These are phyloP conservation scores for Trichoderma gamsii DNA, from an alignment of 495 filamentous ascomycete species.

Conservation along the genomic window DNA sequence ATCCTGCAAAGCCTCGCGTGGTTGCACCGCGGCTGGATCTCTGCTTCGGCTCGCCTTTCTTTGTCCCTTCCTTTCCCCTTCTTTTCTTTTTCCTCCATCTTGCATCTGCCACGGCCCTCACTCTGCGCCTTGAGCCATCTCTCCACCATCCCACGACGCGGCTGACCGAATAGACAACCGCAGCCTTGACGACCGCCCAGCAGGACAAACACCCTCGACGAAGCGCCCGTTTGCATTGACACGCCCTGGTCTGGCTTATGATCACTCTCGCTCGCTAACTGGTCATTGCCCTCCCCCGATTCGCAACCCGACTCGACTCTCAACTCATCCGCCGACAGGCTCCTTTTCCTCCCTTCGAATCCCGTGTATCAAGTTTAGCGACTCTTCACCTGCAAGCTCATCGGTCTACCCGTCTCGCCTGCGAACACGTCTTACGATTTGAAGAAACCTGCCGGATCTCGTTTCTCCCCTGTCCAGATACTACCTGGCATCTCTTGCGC, in stretches of 20 bases:
- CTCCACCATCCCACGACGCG: not conserved
- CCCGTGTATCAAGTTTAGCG: not conserved
- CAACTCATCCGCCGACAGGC: not conserved
- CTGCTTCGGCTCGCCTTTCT: not conserved
- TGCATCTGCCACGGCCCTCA: not conserved
- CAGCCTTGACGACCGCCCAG: not conserved
- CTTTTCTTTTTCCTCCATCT: not conserved
- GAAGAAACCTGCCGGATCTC: constrained; percentile 10
- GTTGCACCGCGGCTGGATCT: constrained; percentile 10
- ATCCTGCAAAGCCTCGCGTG: not conserved
- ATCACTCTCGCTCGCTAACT: not conserved
- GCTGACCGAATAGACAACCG: constrained; percentile 2
- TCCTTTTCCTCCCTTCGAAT: constrained; percentile 3
- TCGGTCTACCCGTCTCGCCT: constrained; percentile 7
- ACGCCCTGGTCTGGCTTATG: constrained; percentile 12
- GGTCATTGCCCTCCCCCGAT: not conserved
- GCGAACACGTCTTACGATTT: not conserved
- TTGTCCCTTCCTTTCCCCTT: no score
- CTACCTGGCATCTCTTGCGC: not conserved
- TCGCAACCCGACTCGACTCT: constrained; percentile 1
- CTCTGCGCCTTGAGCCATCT: not conserved
- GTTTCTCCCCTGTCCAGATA: not conserved
- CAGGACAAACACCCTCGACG: not conserved
- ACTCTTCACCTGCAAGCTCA: not conserved
- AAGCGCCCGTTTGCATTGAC: not conserved